Evolutionary conservation across 495 filamentous ascomycete species (phyloP).

Genomic region (Mytilinidion resinicola): DNA sequence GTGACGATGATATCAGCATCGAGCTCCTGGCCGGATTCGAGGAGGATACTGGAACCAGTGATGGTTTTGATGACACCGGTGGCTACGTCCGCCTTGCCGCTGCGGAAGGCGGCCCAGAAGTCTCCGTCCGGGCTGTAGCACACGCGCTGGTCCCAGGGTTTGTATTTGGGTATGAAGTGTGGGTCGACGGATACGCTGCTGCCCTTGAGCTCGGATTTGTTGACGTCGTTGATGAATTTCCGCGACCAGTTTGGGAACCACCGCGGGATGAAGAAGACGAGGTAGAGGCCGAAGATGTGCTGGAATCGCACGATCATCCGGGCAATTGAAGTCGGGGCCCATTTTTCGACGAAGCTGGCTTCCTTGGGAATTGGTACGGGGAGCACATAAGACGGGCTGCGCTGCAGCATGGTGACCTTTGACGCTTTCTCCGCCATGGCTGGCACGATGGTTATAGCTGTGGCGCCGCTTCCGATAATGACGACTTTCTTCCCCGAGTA

Average conservation of each 20-base stretch:
- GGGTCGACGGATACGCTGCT: conserved; percentile 49
- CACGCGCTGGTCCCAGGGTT: conserved; percentile 68
- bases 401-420: conserved; percentile 31
- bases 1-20: conserved; percentile 68
- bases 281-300: conserved; percentile 42
- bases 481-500: conserved; percentile 27
- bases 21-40: conserved; percentile 50
- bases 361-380: conserved; percentile 24
- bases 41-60: conserved; percentile 50
- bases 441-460: conserved; percentile 27
- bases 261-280: conserved; percentile 51
- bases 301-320: conserved; percentile 41
- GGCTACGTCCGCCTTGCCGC: conserved; percentile 53
- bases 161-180: conserved; percentile 67
- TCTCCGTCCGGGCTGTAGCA: conserved; percentile 67
- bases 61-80: conserved; percentile 65
- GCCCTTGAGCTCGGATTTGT: conserved; percentile 48
- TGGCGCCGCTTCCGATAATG: conserved; percentile 29
- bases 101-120: conserved; percentile 58
- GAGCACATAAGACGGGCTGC: conserved; percentile 23
- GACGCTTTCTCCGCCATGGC: conserved; percentile 15
- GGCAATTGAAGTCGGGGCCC: conserved; percentile 36
- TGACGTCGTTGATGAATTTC: conserved; percentile 40
- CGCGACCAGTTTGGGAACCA: conserved; percentile 49
- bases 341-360: conserved; percentile 39